These are phyloP conservation scores for Lojkania enalia DNA, from an alignment of 2,329 filamentous ascomycete genomes.

Conservation along the genomic window DNA sequence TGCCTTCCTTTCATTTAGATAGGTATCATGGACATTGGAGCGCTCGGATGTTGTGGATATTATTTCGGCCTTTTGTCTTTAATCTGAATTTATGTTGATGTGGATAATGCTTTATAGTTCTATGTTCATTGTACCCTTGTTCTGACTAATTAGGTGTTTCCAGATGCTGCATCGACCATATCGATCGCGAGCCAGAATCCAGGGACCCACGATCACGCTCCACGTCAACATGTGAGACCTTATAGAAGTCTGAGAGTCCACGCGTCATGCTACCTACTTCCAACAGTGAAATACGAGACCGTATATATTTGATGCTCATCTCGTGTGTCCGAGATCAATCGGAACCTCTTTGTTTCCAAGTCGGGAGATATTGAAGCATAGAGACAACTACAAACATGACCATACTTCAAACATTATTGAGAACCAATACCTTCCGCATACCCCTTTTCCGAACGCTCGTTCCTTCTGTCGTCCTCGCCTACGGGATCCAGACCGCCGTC, in stretches of 20 bases:
- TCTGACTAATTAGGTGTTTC: background rate
- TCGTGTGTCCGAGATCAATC: background rate
- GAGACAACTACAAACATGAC: constrained; percentile 27
- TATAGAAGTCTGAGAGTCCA: constrained; percentile 2
- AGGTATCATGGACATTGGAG: too few relatives aligned
- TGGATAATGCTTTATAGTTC: too few relatives aligned
- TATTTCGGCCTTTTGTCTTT: too few relatives aligned
- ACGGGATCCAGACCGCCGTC: constrained; percentile 64
- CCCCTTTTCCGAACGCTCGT: constrained; percentile 66
- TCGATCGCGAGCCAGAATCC: constrained; percentile 30
- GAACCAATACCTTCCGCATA: constrained; percentile 62
- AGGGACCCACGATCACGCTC: constrained; percentile 21
- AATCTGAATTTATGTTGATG: too few relatives aligned
- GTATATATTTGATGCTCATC: background rate
- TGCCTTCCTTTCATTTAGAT: too few relatives aligned
- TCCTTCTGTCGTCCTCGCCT: constrained; percentile 64
- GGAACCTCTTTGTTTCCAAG: background rate
- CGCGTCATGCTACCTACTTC: constrained; percentile 3
- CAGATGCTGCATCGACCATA: constrained; percentile 25
- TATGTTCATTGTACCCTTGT: too few relatives aligned
- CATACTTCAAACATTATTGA: constrained; percentile 56
- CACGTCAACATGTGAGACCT: constrained; percentile 10
- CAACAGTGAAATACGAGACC: background rate
- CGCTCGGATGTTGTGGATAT: too few relatives aligned
- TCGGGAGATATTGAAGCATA: background rate